Evolutionary conservation across 148 eudicot species (phyloP), one percentile per base, ranked within the genome.

Genomic region (Nepenthes gracilis): DNA sequence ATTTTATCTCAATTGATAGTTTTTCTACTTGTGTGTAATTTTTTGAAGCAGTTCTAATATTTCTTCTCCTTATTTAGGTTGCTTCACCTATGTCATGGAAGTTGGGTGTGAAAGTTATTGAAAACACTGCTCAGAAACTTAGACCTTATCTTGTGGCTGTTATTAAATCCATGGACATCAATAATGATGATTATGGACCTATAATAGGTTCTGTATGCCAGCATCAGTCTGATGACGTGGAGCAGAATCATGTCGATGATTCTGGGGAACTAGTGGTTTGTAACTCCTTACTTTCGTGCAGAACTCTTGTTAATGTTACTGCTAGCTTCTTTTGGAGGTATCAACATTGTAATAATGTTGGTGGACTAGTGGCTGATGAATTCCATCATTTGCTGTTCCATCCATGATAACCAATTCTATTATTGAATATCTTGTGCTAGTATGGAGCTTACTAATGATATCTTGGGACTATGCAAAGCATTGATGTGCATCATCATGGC

Each of bases 161-260:
- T 36, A 67, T 83, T 65, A 55, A 66, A 15, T 54, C 69, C 32
- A 64, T 66, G 78, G 65, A 67, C 47, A 58, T 59, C 36, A 61
- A 65, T 60, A 15, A 72, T 36, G 71, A 75, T 63, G 88, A 85
- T 72, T 91, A 69, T 74, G 83, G 76, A 58, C 90, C 88, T 8
- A 61, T 83, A 66, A 77, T 87, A 57, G 33, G 68, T 67, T 80
- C 73, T n/a, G 68, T 83, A 33, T 85, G 77, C 67, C 67, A 77
- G 56, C 58, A 61, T 61, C 57, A 67, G 57, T 58, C 70, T 58
- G 66, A 68, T 10, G 58, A 33, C 23, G 43, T 33, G 23, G 54
- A 65, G 55, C 43, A 65, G 63, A 68, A 68, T 40, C 57, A 53
- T 57, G 63, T 12, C 45, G 69, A 60, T 58, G 68, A 68, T 58